These are phyloP conservation scores for Saccharomyces pastorianus DNA, from an alignment of 1,139 yeast species.

Conservation along the genomic window DNA sequence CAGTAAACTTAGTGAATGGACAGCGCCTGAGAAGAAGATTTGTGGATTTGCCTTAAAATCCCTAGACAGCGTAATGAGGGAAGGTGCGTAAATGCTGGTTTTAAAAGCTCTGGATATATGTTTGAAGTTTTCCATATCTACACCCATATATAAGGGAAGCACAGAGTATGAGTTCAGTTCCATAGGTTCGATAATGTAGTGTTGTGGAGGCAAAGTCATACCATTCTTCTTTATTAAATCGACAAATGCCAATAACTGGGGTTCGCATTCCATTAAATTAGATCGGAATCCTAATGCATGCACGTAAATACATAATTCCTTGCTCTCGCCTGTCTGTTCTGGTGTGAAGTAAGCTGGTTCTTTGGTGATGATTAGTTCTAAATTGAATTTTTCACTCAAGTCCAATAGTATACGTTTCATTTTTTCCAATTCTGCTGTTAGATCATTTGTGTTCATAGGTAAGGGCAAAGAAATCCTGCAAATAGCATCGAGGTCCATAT, in stretches of 20 bases:
- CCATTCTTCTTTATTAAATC: background rate
- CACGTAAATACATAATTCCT: background rate
- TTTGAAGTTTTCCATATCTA: conserved; percentile 14
- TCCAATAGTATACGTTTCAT: background rate
- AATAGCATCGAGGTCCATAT: background rate
- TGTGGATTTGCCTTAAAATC: conserved; percentile 6
- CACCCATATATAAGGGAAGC: conserved; percentile 11
- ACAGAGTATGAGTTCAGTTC: conserved; percentile 5
- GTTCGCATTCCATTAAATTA: background rate
- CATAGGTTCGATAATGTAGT: conserved; percentile 4
- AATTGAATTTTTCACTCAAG: background rate
- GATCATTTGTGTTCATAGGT: background rate
- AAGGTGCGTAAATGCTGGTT: conserved; percentile 13
- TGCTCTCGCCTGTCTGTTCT: background rate
- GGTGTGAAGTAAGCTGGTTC: background rate
- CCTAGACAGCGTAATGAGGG: conserved; percentile 6
- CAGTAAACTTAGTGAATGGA: conserved; percentile 13
- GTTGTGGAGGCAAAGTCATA: background rate
- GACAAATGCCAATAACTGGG: background rate
- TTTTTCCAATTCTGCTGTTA: background rate
- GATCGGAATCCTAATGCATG: background rate
- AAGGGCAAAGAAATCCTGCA: background rate
- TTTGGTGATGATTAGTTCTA: background rate
- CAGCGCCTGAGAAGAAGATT: conserved; percentile 15
- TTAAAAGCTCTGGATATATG: conserved; percentile 10